Evolutionary conservation across 192 early-diverging fungal species (phyloP), one percentile per base, ranked within the genome.

Genomic region (Haplosporangium gracile): DNA sequence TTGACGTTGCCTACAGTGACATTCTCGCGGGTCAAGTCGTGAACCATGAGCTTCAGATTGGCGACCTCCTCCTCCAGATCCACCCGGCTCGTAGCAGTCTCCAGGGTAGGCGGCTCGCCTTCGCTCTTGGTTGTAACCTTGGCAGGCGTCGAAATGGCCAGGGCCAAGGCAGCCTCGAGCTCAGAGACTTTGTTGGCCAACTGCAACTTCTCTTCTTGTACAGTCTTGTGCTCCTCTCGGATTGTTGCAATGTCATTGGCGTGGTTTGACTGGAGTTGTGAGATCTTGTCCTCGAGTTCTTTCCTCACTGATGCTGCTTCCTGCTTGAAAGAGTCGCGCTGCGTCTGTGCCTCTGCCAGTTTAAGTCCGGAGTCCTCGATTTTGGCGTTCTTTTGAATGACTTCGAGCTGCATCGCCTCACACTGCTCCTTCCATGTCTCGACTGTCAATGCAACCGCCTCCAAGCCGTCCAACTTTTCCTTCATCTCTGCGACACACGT

Each of bases 1-100:
- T 95, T 95, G n/a, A 90, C 92, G 15, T 81, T 81, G 8, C 53
- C 75, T 11, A 89, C 51, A 4, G 80, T 38, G 69, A 93, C 92
- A 34, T 93, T 91, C 78, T 94, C 93, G 15, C 87, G 72, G 0
- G 89, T 90, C 10, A 89, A 60, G 53, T 88, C 89, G 11, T 88
- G 84, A 15, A 94, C 88, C 63, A 89, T 91, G 15, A 84, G 78
- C 42, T 86, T 86, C 57, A 81, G 68, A 34, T 76, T 57, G 5
- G 71, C 70, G 5, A 86, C 39, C 43, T 86, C 84, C 7, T 86
- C 84, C 51, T 92, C 89, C 10, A 94, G 77, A 13, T 82, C 87
- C 8, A 65, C 18, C 7, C 20, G 45, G 26, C 39, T 85, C 34
- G 70, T 71, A 10, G 38, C 7, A n/a, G 65, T 34, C 84, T 68